Conservation (phyloP, 805 yeast genomes). For the Saturnispora sanitii region DNA sequence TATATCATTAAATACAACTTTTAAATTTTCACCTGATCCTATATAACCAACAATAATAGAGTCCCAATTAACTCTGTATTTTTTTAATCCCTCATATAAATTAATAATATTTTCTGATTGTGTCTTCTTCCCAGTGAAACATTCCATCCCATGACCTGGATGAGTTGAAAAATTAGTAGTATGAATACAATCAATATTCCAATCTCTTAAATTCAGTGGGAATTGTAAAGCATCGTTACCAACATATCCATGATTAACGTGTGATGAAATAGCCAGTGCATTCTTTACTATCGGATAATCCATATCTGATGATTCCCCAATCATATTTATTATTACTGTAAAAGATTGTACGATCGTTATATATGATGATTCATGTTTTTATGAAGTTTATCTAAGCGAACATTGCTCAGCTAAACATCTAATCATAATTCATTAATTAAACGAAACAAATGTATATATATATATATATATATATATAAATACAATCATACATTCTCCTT, state of each 20-base stretch:
- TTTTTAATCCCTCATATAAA: constrained; percentile 46
- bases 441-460: too few relatives aligned
- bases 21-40: constrained; percentile 50
- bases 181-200: constrained; percentile 89
- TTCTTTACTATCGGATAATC: constrained; percentile 13
- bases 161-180: constrained; percentile 88
- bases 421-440: too few relatives aligned
- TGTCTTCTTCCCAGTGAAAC: constrained; percentile 48
- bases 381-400: too few relatives aligned
- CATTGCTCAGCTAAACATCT: too few relatives aligned
- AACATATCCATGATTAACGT: constrained; percentile 92
- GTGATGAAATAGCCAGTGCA: constrained; percentile 64
- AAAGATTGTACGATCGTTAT: background rate
- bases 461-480: too few relatives aligned
- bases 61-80: constrained; percentile 43
- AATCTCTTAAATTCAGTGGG: constrained; percentile 76
- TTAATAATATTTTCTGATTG: constrained; percentile 36
- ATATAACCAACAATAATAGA: constrained; percentile 74
- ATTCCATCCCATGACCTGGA: constrained; percentile 64
- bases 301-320: background rate
- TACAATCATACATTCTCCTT: too few relatives aligned
- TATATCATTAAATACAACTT: constrained; percentile 31
- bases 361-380: background rate
- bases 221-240: constrained; percentile 89
- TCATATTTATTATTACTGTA: background rate